These are phyloP conservation scores for Rhodotorula sp. DNA, from an alignment of 1,284 basidiomycete genomes.

Conservation along the genomic window DNA sequence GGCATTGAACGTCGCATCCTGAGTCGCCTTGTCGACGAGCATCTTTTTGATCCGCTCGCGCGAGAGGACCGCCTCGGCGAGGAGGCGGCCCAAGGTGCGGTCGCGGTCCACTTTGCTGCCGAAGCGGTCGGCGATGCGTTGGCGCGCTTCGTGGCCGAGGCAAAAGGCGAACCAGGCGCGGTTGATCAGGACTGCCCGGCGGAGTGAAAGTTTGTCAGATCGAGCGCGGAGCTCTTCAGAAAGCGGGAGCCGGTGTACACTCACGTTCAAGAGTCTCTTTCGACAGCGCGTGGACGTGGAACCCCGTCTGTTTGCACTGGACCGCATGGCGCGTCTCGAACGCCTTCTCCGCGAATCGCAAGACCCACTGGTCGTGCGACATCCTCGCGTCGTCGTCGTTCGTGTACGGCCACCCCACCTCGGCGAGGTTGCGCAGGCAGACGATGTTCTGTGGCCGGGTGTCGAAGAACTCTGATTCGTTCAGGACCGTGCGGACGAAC, in stretches of 20 bases:
- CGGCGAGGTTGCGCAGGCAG: constrained; percentile 7
- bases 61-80: neutral
- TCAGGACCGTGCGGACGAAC: neutral
- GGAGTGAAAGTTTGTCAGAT: no score
- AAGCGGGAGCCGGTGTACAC: neutral
- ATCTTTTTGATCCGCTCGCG: neutral
- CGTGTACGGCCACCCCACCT: neutral
- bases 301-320: neutral
- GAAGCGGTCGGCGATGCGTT: neutral
- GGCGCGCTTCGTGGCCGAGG: neutral
- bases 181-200: neutral
- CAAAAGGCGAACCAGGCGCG: constrained; percentile 8
- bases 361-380: neutral
- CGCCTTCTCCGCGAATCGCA: neutral
- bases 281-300: neutral
- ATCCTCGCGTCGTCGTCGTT: neutral
- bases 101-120: neutral
- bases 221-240: neutral
- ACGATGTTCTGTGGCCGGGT: neutral
- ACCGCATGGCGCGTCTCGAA: neutral
- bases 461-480: neutral
- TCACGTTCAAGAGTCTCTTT: neutral
- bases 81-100: neutral
- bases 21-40: neutral
- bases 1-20: neutral